phyloP scores from a whole-genome alignment of 2,329 filamentous ascomycete genomes.

The Epichloe elymi region DNA sequence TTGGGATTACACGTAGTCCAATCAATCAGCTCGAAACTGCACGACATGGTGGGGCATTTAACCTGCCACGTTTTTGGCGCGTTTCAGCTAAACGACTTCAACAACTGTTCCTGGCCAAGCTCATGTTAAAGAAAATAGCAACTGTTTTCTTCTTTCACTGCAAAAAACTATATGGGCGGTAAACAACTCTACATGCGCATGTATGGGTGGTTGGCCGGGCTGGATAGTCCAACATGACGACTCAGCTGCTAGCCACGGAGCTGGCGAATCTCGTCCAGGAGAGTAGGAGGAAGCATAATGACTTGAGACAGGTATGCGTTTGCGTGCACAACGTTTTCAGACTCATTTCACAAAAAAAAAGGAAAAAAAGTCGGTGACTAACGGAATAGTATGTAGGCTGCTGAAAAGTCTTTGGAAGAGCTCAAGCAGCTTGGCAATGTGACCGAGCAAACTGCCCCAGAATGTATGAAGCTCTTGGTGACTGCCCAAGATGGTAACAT shows the following conservation, averaged over 20 bases:
- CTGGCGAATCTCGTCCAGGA: slow-evolving; percentile 86
- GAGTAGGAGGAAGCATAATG: slow-evolving; percentile 86
- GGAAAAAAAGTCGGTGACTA: background rate
- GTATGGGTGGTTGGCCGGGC: slow-evolving; percentile 12
- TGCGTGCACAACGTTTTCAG: background rate
- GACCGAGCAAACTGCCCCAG: slow-evolving; percentile 25
- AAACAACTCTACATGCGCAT: slow-evolving; percentile 11
- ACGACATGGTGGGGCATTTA: slow-evolving; percentile 1
- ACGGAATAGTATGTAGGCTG: slow-evolving; percentile 44
- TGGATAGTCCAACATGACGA: slow-evolving; percentile 55
- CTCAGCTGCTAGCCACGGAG: slow-evolving; percentile 78
- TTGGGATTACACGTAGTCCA: background rate
- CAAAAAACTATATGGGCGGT: slow-evolving; percentile 15
- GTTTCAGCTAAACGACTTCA: background rate
- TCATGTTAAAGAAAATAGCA: background rate
- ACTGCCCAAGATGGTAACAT: slow-evolving; percentile 1
- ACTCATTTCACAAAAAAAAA: background rate
- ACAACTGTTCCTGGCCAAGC: background rate
- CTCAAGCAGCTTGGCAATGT: slow-evolving; percentile 42
- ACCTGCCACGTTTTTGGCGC: slow-evolving; percentile 4
- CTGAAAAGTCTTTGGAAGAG: slow-evolving; percentile 86
- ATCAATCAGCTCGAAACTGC: background rate
- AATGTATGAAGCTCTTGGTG: slow-evolving; percentile 15
- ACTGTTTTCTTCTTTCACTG: background rate
- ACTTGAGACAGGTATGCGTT: slow-evolving; percentile 57